Evolutionary conservation across 2,329 filamentous ascomycete genomes (phyloP).

Genomic region (Leptoxyphium fumago): DNA sequence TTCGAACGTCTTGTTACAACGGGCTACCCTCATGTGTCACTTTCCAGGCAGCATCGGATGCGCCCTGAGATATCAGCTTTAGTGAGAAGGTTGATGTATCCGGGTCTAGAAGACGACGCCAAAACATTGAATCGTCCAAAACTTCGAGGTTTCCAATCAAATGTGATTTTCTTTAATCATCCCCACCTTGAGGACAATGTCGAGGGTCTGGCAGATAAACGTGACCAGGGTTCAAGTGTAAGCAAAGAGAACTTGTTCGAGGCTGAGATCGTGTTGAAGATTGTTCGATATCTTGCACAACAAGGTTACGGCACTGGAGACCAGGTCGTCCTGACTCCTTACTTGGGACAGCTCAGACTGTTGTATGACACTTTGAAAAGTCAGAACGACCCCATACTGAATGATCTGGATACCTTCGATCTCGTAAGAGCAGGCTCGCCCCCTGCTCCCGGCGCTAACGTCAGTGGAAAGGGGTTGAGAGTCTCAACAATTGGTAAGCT

Average conservation of each 20-base stretch:
- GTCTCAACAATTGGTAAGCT: constrained; percentile 42
- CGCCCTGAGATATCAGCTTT: constrained; percentile 46
- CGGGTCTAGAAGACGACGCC: constrained; percentile 36
- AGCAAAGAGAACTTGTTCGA: constrained; percentile 41
- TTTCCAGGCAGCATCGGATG: too few relatives aligned
- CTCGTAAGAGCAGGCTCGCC: constrained; percentile 23
- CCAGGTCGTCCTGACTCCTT: constrained; percentile 56
- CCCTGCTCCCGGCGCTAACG: too few relatives aligned
- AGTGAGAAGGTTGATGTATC: constrained; percentile 44
- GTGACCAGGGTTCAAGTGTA: constrained; percentile 7
- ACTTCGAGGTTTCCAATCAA: background rate
- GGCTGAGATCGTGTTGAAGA: constrained; percentile 42
- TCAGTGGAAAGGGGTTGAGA: too few relatives aligned
- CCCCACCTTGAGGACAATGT: constrained; percentile 27
- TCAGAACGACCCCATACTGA: constrained; percentile 46
- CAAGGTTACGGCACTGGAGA: constrained; percentile 50
- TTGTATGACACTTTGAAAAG: constrained; percentile 29
- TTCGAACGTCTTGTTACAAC: constrained; percentile 42
- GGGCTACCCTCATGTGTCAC: too few relatives aligned
- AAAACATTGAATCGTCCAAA: constrained; percentile 3
- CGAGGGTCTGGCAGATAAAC: constrained; percentile 2
- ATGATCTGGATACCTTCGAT: constrained; percentile 45
- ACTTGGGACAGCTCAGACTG: constrained; percentile 41
- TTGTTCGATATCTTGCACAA: constrained; percentile 49
- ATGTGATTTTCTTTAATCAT: constrained; percentile 47